Percentiles rank a stretch among this genome's conserved stretches.
These are phyloP conservation scores for Penicillium ucsense DNA, from an alignment of 495 filamentous ascomycete species.

Conservation along the genomic window DNA sequence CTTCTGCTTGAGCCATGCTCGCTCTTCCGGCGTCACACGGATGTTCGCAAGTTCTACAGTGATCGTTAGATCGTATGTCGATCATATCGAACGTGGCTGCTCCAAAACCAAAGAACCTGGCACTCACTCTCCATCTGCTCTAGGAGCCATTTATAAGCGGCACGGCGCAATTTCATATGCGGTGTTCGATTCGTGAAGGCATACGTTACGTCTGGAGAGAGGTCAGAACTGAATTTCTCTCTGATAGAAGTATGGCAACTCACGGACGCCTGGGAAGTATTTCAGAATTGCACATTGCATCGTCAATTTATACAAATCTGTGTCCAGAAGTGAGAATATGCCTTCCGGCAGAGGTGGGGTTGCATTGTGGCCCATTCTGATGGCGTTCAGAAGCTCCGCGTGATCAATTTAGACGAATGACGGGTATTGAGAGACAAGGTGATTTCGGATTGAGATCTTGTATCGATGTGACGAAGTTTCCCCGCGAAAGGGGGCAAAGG, in stretches of 20 bases:
- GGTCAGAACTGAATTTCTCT: conserved; percentile 10
- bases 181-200: conserved; percentile 91
- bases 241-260: conserved; percentile 12
- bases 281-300: conserved; percentile 97
- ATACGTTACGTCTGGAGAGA: conserved; percentile 61
- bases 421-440: background rate
- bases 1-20: conserved; percentile 61
- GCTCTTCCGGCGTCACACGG: conserved; percentile 64
- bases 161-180: conserved; percentile 77
- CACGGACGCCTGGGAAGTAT: conserved; percentile 73
- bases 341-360: conserved; percentile 45
- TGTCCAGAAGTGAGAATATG: conserved; percentile 87
- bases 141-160: conserved; percentile 77
- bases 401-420: too few species aligned
- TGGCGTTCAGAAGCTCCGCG: background rate
- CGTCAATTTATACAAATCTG: conserved; percentile 95
- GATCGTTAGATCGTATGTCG: background rate
- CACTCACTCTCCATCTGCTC: conserved; percentile 67
- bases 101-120: background rate
- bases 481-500: background rate
- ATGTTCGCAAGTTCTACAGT: conserved; percentile 65
- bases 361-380: conserved; percentile 23
- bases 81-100: background rate
- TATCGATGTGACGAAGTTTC: background rate
- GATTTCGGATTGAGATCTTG: background rate